Evolutionary conservation across 805 yeast genomes (phyloP), one percentile per base, ranked within the genome.

Genomic region (Hanseniaspora taiwanica): DNA sequence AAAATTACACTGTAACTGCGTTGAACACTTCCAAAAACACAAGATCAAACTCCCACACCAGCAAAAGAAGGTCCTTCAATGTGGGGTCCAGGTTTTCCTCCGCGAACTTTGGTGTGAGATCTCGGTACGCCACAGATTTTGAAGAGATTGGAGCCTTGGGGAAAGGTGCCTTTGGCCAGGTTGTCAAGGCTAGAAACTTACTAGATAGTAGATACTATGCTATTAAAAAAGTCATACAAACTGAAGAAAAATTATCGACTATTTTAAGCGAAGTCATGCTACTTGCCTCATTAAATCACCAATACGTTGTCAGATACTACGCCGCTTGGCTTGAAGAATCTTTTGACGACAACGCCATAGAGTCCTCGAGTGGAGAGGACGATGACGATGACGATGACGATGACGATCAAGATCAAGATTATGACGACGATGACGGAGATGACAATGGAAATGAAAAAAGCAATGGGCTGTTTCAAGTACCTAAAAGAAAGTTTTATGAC

Each of bases 161-260:
- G 2, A 76, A 78, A 49, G 99, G 99, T 31, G 99, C 94, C 0
- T 91, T 81, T 61, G 99, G 99, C 5, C 96, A 91, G 58, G 99
- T 91, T 7, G 96, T 91, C n/a, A 87, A 89, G 53, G 97, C 91
- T 0, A 68, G 98, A 45, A 89, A 87, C 56, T 73, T 87, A 43
- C 71, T 91, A 47, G 99, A 91, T 55, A 97, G 98, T 17, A 71
- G 96, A 13, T 83, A 82, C 49, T 91, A 91, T 58, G 99, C 99
- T 0, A 76, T 91, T 44, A 91, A 91, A 57, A 89, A 87, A 50
- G 81, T 91, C 38, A 75, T 80, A 43, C 96, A 91, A 50, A 72
- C 79, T 2, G 81, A 82, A 37, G 78, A 81, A 50, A 80, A 82
- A 48, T 64, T 91, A 34, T 78, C 93, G 19, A 74, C 81, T 4